Conservation (phyloP, 805 yeast species). For the Scheffersomyces amazonensis region DNA sequence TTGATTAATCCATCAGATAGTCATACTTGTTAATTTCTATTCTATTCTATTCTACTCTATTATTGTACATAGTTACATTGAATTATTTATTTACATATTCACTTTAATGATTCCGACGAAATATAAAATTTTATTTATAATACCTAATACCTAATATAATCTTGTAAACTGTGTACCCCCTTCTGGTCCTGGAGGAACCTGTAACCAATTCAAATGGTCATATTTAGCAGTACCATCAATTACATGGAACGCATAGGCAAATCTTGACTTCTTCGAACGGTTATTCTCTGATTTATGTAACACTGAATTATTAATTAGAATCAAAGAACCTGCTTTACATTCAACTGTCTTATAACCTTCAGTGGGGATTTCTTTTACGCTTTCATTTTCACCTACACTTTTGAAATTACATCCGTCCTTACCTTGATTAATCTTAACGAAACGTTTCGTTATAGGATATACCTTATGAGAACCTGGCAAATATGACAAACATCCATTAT, state of each 20-base stretch:
- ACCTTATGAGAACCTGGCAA: conserved; percentile 69
- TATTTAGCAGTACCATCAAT: conserved; percentile 65
- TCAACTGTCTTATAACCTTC: conserved; percentile 44
- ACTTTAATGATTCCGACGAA: not conserved
- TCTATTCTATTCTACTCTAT: not conserved
- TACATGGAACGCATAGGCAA: conserved; percentile 77
- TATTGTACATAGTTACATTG: no score
- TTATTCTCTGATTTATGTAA: conserved; percentile 70
- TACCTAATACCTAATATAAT: conserved; percentile 21
- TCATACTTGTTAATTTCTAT: conserved; percentile 16
- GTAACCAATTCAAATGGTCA: conserved; percentile 72
- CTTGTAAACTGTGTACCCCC: conserved; percentile 64
- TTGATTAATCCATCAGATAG: conserved; percentile 23
- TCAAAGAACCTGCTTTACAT: conserved; percentile 70
- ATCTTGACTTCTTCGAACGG: conserved; percentile 53
- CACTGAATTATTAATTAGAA: conserved; percentile 68
- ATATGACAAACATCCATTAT: conserved; percentile 68
- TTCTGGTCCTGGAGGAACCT: conserved; percentile 56
- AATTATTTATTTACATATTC: no score
- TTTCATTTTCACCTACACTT: conserved; percentile 21
- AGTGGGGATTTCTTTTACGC: conserved; percentile 24
- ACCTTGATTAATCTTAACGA: conserved; percentile 51
- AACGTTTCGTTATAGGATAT: conserved; percentile 55
- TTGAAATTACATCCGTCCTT: conserved; percentile 59
- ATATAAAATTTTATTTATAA: not conserved